Percentiles rank a stretch among this genome's conserved stretches.
Conservation (phyloP, 768 basidiomycete genomes). For the Termitomyces sp. region DNA sequence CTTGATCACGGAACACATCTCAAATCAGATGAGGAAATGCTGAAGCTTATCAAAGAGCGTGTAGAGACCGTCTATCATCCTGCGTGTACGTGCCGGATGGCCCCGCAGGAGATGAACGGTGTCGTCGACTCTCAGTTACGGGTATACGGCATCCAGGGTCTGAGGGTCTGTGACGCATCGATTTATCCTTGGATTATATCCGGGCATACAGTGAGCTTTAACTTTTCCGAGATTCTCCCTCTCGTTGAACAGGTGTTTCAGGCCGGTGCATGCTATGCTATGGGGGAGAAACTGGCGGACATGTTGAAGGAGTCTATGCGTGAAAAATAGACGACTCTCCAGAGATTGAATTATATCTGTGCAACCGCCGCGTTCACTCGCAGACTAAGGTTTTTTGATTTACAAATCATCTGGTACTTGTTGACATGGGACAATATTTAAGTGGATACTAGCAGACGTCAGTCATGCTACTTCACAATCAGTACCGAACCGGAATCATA, state of each 20-base stretch:
- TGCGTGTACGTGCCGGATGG: slow-evolving; percentile 42
- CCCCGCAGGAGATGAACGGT: slow-evolving; percentile 33
- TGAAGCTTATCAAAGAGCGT: slow-evolving; percentile 34
- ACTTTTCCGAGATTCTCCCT: neutral
- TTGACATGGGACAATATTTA: no score
- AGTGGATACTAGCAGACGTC: no score
- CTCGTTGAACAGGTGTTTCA: neutral
- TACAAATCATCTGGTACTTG: no score
- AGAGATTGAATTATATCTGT: no score
- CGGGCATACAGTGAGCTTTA: slow-evolving; percentile 33
- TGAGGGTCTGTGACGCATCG: slow-evolving; percentile 41
- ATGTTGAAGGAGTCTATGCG: slow-evolving; percentile 9
- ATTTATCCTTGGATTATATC: slow-evolving; percentile 38
- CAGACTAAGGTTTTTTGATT: no score
- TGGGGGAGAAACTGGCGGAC: slow-evolving; percentile 15
- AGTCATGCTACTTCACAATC: no score
- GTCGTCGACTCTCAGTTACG: slow-evolving; percentile 42
- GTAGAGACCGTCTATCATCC: slow-evolving; percentile 47
- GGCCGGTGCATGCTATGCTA: slow-evolving; percentile 15
- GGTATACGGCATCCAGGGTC: slow-evolving; percentile 39
- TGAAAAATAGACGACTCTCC: neutral
- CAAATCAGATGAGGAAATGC: slow-evolving; percentile 35
- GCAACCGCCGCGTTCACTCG: no score
- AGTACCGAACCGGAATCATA: no score
- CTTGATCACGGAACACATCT: slow-evolving; percentile 33